Base-by-base conservation (phyloP, 2,329 filamentous ascomycete genomes). In the Pochonia chlamydosporia region DNA sequence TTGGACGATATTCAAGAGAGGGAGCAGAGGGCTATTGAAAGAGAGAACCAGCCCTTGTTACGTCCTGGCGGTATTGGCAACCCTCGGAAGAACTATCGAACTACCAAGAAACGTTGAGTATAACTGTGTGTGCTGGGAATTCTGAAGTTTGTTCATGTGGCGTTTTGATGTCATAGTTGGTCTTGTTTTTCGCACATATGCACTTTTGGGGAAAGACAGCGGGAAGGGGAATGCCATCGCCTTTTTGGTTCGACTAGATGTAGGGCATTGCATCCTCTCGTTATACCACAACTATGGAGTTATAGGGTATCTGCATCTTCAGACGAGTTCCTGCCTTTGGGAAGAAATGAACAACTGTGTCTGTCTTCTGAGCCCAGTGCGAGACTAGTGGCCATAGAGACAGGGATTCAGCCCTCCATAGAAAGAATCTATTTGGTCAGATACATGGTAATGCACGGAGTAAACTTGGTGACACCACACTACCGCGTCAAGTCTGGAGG, bases 41-140 rank as follows among this genome's bases (percentile, higher is more conserved):
- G 70, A 31, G 75, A 78, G 59, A 76, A 69, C 33, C 69, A 75
- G 51, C 75, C 75, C 5, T 59, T 79, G 36, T 62, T 79, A 37
- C 69, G 64, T 33, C 72, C 73, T 0, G 74, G 73, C 5, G 73
- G 74, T 39, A 76, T 75, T 33, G 74, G 74, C 18, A 72, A 71
- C 52, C 68, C 69, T 21, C 62, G 65, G 50, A 64, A 59, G 51
- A 67, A 61, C 48, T 73, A 73, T 51, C 60, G 65, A 50, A 58
- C 67, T 13, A 61, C 59, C 36, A 52, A 49, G 26, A 40, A 52
- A 48, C 40, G 25, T 20, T 49, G 33, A 47, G n/a, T n/a, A 9
- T 9, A 11, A 11, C 8, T 23, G 4, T 23, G 9, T 13, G 10
- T 23, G 35, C 35, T 21, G 7, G 16, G 35, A 13, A 39, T 21